Base-by-base conservation (phyloP, 345 rosid species). In the Erysimum cheiranthoides region DNA sequence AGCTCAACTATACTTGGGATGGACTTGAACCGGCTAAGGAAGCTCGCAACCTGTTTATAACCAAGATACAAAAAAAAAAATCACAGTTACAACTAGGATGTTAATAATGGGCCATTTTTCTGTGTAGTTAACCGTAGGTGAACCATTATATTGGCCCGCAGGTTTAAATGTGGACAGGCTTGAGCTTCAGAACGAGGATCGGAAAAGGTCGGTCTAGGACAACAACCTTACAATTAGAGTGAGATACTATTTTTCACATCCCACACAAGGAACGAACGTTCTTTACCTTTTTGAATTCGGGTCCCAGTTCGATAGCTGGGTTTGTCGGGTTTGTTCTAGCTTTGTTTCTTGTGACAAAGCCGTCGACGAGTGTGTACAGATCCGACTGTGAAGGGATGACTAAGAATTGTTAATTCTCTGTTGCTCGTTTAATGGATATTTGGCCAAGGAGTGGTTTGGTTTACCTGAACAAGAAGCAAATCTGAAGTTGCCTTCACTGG, bases 401-500 rank as follows among this genome's bases (percentile, higher is more conserved):
- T 35, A 25, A 10, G 1, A 70, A 70, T 8, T 4, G 57, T 71
- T 14, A 60, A 25, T 38, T 71, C 67, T 47, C 3, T 71, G 10
- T 25, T 71, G 1, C 59, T 47, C 8, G 2, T 71, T 59, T 30
- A n/a, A 36, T 21, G 12, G 66, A 89, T 86, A 43, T 91, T 86
- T 16, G 90, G 97, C 25, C 25, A n/a, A 9, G 8, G 16, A 30
- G 30, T 16, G 14, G 68, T 21, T 34, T 59, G 30, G 28, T 4
- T 59, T 71, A 87, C 93, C 86, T 90, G 96, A 75, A 89, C 96
- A 76, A 91, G 97, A 67, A 93, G 94, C 78, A 91, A 80, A 83
- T 91, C 98, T 79, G 93, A 88, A 76, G 96, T 84, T 66, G 98
- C 89, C 84, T 91, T 93, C 66, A 93, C 96, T 0, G 94, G 96